Base-by-base conservation (phyloP, 2,329 filamentous ascomycete genomes). In the Paecilomyces sp. region DNA sequence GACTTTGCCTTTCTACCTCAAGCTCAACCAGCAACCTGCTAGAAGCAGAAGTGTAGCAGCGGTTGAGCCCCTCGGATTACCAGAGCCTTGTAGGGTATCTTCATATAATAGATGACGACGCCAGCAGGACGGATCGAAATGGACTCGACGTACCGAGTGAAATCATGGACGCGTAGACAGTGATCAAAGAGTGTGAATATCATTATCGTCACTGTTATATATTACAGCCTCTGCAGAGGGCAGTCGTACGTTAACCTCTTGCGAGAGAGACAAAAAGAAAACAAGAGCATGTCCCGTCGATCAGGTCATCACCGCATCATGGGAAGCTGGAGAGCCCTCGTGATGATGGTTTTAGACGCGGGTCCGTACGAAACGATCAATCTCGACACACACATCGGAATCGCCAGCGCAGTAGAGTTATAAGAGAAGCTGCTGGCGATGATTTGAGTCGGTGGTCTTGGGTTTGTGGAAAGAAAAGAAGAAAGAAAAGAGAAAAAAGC, bases 311-410 rank as follows among this genome's bases (percentile, higher is more conserved):
- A 77, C 66, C 75, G 74, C 67, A 72, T 78, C 73, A 74, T 77
- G 74, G 70, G 41, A 62, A 74, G 70, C 71, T 67, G 55, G 31
- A 64, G 63, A 76, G 74, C 73, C 74, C 75, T 91, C 88, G 85
- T 86, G 83, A 86, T 84, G 83, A 90, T 88, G 88, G 88, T 91
- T 91, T 91, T 91, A 88, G 80, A 88, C 85, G 84, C 83, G 87
- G 76, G 74, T 76, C 60, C 55, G 62, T 62, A 59, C 62, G 64
- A 65, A 59, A 64, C 70, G 62, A 70, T 82, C 80, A 70, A 77
- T 91, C 88, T 90, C 78, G 88, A 88, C 88, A 77, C 81, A 83
- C 83, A 76, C 83, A 84, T 85, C 85, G 84, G 85, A 88, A 80
- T 88, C 84, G 82, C 80, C 85, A 88, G 83, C 80, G 81, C 82